Evolutionary conservation across 306 rosid species (phyloP).

Genomic region (Fragaria ananassa): DNA sequence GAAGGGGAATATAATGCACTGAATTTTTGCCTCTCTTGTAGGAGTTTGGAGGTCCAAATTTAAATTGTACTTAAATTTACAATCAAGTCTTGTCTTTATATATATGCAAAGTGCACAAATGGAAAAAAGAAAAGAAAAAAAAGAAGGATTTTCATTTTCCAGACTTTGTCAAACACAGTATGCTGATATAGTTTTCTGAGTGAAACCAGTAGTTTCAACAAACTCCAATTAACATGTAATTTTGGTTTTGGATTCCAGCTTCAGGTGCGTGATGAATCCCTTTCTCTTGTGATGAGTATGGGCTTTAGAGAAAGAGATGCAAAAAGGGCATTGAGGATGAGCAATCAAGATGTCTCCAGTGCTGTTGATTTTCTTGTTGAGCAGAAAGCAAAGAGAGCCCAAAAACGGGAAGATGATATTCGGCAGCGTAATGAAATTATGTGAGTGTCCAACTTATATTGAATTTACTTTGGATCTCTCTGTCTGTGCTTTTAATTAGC

Average conservation of each 20-base stretch:
- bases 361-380: slow-evolving; percentile 86
- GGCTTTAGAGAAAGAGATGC: slow-evolving; percentile 66
- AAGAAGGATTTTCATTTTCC: neutral
- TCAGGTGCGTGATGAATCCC: slow-evolving; percentile 81
- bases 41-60: neutral
- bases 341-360: slow-evolving; percentile 74
- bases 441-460: slow-evolving; percentile 34
- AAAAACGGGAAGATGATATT: slow-evolving; percentile 58
- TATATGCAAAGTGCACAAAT: neutral
- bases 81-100: neutral
- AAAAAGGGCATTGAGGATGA: slow-evolving; percentile 80
- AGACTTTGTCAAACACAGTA: neutral
- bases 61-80: neutral
- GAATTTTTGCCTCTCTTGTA: neutral
- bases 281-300: slow-evolving; percentile 83
- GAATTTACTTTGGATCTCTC: slow-evolving; percentile 3
- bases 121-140: neutral
- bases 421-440: slow-evolving; percentile 49
- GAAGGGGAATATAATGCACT: neutral
- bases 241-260: slow-evolving; percentile 49
- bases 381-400: slow-evolving; percentile 52
- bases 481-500: slow-evolving; percentile 18
- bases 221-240: neutral
- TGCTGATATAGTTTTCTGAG: neutral
- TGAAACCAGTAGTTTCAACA: neutral